Base-by-base conservation (phyloP, 2,329 filamentous ascomycete species). In the Aureobasidium sp. region DNA sequence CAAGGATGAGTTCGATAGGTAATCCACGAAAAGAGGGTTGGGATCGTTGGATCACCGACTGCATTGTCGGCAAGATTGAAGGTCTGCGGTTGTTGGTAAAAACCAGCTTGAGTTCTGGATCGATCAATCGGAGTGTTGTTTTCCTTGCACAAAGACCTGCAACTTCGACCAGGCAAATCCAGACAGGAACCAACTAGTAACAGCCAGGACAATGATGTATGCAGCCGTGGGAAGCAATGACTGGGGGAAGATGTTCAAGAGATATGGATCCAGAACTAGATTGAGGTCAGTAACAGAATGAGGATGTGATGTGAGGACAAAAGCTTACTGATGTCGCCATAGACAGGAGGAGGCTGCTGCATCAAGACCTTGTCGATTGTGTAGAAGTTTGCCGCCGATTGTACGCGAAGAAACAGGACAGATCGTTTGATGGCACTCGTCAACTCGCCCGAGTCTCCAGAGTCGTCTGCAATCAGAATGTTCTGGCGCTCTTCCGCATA, bases 311-410 rank as follows among this genome's bases (percentile, higher is more conserved):
- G 6, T 37, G 27, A 22, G 25, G 11, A 7, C 14, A 22, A 44
- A 7, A 48, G 64, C 75, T 63, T 70, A 80, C 78, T 86, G 62
- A 88, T 76, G 69, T 99, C 93, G 57, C 88, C 88, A 59, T 85
- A 78, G 4, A 97, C 91, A 0, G 86, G 84, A 2, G 87, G 87
- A 15, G 90, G 88, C 64, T 81, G 70, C 53, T 78, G 75, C 93
- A 97, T 97, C 69, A 96, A 81, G 1, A 81, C 81, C 64, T 78
- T 75, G 71, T 96, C 83, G 63, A 85, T 81, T 12, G 89, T 88
- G 74, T 89, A 95, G 78, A 93, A 99, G 69, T 95, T 90, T 51
- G 94, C 91, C 22, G 87, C 85, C 15, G 91, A 84, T 65, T 82
- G 80, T 58, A 97, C 79, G 65, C 85, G 87, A 2, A 97, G 82